Evolutionary conservation across 73 alveolate genomes (phyloP), one percentile per base, ranked within the genome.

Genomic region (Blepharisma japonicum): DNA sequence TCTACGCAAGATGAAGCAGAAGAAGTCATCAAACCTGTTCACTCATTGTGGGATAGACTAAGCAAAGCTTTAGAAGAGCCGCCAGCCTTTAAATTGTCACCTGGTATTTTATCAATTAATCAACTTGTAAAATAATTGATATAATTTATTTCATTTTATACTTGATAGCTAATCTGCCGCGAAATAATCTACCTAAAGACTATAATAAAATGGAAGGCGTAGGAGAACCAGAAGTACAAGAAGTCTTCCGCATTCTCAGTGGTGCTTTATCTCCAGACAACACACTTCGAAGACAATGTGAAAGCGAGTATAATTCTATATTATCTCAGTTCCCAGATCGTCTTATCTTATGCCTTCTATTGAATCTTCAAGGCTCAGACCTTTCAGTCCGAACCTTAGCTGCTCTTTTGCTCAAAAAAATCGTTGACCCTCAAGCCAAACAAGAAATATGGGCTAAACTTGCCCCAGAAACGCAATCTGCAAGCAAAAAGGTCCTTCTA

Each of bases 161-260:
- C 42, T 32, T 32, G 3, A 32, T 32, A 32, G 42, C 42, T 32
- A 32, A 32, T 32, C 42, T 32, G 42, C 42, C 42, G 42, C 42
- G 42, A 32, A 32, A 32, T 32, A 32, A 32, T 32, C 42, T 32
- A 32, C 42, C 42, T 32, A 32, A 32, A 32, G 42, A 32, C 42
- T 32, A 32, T 32, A 32, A 32, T 32, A 32, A 61, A 61, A 61
- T 61, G 74, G 74, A 61, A 61, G 74, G 74, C 14, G 18, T 61
- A 18, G 23, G 74, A 8, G 49, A 61, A 61, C 47, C 14, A n/a
- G 14, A 14, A 14, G 74, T 61, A 2, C 74, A 61, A 61, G 74
- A 25, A 25, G 74, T 61, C 14, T 61, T n/a, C 23, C 18, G 18
- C 14, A 61, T 61, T 20, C 74, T 61, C 0, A 9, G 47, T 8